phyloP scores from a whole-genome alignment of 192 early-diverging fungal species.

The Umbelopsis vinacea region DNA sequence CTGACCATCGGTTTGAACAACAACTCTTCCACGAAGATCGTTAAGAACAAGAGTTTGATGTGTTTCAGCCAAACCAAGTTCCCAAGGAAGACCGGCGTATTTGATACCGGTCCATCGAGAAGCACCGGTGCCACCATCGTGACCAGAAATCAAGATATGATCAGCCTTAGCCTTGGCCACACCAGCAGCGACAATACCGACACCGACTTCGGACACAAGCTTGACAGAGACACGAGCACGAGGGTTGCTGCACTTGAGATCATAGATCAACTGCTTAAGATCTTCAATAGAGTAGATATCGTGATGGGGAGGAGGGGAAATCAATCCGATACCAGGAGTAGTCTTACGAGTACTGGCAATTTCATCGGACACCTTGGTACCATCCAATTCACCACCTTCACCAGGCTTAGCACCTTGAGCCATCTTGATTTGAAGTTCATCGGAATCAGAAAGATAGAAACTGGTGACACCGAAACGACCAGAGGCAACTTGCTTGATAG shows the following conservation, averaged over 20 bases:
- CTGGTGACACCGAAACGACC: constrained; percentile 98
- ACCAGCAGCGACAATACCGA: constrained; percentile 96
- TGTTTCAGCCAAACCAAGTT: constrained; percentile 97
- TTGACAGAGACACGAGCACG: constrained; percentile 94
- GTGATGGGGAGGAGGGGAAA: constrained; percentile 98
- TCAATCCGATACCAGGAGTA: constrained; percentile 94
- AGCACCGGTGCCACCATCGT: constrained; percentile 99
- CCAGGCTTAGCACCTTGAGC: constrained; percentile 99
- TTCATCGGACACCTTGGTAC: constrained; percentile 73
- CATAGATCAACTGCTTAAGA: constrained; percentile 98
- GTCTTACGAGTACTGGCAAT: constrained; percentile 92
- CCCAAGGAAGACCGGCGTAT: constrained; percentile 98
- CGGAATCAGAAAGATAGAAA: constrained; percentile 91
- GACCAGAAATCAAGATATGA: constrained; percentile 93
- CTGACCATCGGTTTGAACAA: constrained; percentile 98
- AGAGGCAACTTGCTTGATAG: constrained; percentile 99
- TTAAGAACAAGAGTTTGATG: constrained; percentile 98
- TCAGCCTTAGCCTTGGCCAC: constrained; percentile 97
- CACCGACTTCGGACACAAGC: constrained; percentile 96
- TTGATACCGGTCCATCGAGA: constrained; percentile 98
- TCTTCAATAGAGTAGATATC: constrained; percentile 99
- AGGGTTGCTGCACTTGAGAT: constrained; percentile 94
- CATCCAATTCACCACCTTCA: constrained; percentile 83
- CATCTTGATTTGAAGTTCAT: constrained; percentile 99
- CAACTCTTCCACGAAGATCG: constrained; percentile 93